Base-by-base conservation (phyloP, 192 early-diverging fungal genomes). In the Gaertneriomyces semiglobifer region DNA sequence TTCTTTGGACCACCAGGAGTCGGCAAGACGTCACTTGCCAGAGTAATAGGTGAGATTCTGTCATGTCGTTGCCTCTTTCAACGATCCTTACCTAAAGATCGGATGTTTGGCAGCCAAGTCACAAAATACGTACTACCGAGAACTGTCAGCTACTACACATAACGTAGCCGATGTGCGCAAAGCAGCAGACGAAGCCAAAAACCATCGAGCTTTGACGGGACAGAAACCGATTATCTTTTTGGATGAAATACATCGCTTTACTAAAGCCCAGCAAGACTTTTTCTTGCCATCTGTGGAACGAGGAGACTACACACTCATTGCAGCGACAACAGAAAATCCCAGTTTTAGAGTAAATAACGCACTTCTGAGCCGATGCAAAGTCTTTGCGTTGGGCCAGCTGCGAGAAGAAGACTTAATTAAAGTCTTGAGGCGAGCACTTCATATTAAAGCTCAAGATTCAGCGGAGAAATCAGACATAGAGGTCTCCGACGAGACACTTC, bases 171-270 rank as follows among this genome's bases (percentile, higher is more conserved):
- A 76, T 50, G 60, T 76, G 33, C 64, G 70, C 7, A 62, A 60
- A 19, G 65, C 62, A 4, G 62, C 57, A 5, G 65, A 57, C 5
- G 64, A 72, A 44, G 69, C 74, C 0, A 20, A 40, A 20, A 62
- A 74, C 19, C 71, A 76, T 44, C n/a, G 53, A 5, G 14, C 16
- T 6, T 46, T 74, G 40, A 79, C 83, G 0, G 80, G 82, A 4
- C 83, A 77, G 60, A 77, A 82, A 19, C 86, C 89, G 0, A 86
- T 95, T 52, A 64, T 95, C 11, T 93, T 95, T 74, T 57, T 95
- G 25, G 93, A 95, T 72, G 93, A 62, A 58, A 90, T 95, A 20
- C 93, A 95, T 75, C 81, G 93, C 18, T 95, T 95, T 70, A 93
- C 86, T 19, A 93, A 92, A 71, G 80, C 86, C 9, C 93, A 95